Evolutionary conservation across 345 rosid species (phyloP).

Genomic region (Nephelium lappaceum): DNA sequence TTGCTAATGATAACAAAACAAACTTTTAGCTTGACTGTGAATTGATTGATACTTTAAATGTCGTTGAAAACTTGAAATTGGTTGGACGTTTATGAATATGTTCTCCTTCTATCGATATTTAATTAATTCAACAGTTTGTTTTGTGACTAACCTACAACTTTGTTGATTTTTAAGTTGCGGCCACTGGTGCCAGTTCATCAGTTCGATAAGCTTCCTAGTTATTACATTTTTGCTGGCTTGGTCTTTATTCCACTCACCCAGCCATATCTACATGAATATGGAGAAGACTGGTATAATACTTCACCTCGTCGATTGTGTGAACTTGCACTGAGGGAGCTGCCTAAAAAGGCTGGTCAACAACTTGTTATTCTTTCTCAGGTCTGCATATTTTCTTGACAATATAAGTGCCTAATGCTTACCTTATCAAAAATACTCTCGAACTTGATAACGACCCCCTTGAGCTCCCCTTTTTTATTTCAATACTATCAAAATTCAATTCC

Average conservation of each 20-base stretch:
- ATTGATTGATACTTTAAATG: neutral
- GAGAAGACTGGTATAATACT: conserved; percentile 92
- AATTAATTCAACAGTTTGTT: neutral
- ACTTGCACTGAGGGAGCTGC: conserved; percentile 74
- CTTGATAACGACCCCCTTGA: neutral
- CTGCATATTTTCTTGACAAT: conserved; percentile 16
- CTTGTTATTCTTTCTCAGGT: conserved; percentile 92
- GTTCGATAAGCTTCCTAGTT: conserved; percentile 82
- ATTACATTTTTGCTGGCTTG: conserved; percentile 93
- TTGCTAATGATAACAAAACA: neutral
- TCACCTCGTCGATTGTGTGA: conserved; percentile 85
- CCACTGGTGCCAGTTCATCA: conserved; percentile 92
- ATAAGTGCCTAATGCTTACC: neutral
- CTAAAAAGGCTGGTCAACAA: conserved; percentile 71
- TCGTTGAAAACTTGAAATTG: neutral
- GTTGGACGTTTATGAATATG: neutral
- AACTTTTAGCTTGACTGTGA: neutral
- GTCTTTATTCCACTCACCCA: conserved; percentile 85
- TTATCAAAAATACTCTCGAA: conserved; percentile 1
- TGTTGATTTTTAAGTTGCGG: conserved; percentile 60
- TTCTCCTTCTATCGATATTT: neutral
- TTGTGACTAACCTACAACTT: neutral
- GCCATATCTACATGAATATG: conserved; percentile 87
- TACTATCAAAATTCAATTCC: neutral
- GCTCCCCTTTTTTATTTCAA: neutral